Evolutionary conservation across 2,329 filamentous ascomycete species (phyloP).

Genomic region (Aspergillus ochraceoroseus): DNA sequence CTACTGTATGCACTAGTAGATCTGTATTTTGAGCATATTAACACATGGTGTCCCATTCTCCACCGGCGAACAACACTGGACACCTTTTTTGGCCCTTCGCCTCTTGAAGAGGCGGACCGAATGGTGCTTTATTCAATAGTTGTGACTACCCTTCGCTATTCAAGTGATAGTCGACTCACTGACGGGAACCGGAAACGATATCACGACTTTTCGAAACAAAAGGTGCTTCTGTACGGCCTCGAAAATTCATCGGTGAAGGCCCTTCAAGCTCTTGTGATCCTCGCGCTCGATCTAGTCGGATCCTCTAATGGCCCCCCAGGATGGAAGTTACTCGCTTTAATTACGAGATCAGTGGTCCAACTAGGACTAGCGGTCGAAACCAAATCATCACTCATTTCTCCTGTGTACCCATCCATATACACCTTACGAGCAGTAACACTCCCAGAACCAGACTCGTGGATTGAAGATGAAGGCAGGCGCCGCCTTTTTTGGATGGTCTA

Average conservation of each 20-base stretch:
- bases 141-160: constrained; percentile 80
- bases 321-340: constrained; percentile 86
- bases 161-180: constrained; percentile 68
- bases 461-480: constrained; percentile 81
- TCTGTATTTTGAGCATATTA: constrained; percentile 73
- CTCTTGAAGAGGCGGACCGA: constrained; percentile 73
- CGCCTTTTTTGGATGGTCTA: constrained; percentile 94
- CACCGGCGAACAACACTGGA: constrained; percentile 78
- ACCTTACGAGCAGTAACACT: constrained; percentile 80
- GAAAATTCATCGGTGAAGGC: constrained; percentile 87
- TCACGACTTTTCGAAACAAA: constrained; percentile 75
- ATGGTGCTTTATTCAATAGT: constrained; percentile 85
- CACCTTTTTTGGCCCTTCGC: constrained; percentile 70
- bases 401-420: constrained; percentile 79
- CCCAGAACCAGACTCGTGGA: constrained; percentile 75
- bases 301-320: constrained; percentile 84
- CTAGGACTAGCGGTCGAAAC: constrained; percentile 78
- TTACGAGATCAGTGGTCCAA: constrained; percentile 83
- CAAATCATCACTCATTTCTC: constrained; percentile 71
- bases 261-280: constrained; percentile 78
- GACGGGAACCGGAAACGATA: constrained; percentile 69
- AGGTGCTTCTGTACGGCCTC: constrained; percentile 78
- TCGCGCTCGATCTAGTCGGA: constrained; percentile 78
- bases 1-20: constrained; percentile 68
- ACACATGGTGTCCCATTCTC: constrained; percentile 84